Conservation (phyloP, 2,329 filamentous ascomycete genomes). For the Septoria petroselini region DNA sequence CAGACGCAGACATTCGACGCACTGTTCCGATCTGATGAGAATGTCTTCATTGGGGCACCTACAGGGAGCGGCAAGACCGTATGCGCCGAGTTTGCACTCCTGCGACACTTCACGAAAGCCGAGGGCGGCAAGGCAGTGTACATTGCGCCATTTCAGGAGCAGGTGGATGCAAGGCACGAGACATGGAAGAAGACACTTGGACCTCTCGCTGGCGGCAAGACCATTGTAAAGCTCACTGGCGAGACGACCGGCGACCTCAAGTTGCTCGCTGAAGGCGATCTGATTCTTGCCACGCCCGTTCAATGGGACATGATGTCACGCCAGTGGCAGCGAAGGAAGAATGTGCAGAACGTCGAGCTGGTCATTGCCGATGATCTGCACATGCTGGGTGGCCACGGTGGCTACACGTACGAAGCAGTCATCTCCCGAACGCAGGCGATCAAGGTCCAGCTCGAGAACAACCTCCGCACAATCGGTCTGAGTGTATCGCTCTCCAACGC, state of each 20-base stretch:
- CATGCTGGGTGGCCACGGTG: slow-evolving; percentile 79
- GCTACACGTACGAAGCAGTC: slow-evolving; percentile 91
- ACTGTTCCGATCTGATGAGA: slow-evolving; percentile 84
- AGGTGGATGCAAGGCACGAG: slow-evolving; percentile 75
- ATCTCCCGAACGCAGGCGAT: slow-evolving; percentile 99
- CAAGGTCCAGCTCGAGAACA: slow-evolving; percentile 77
- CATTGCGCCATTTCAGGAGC: slow-evolving; percentile 89
- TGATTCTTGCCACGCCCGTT: slow-evolving; percentile 85
- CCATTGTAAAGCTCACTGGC: slow-evolving; percentile 87
- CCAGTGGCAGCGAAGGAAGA: slow-evolving; percentile 95
- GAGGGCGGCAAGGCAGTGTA: slow-evolving; percentile 81
- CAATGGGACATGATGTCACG: slow-evolving; percentile 97
- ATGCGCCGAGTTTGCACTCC: slow-evolving; percentile 88
- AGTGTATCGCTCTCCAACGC: slow-evolving; percentile 92
- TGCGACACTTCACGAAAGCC: slow-evolving; percentile 77
- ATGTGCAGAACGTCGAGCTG: slow-evolving; percentile 82
- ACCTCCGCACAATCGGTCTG: slow-evolving; percentile 81
- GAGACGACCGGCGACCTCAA: slow-evolving; percentile 90
- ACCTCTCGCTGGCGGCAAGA: slow-evolving; percentile 74
- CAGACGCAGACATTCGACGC: slow-evolving; percentile 98
- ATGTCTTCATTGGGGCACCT: slow-evolving; percentile 87
- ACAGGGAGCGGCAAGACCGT: slow-evolving; percentile 96
- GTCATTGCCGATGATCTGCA: slow-evolving; percentile 96
- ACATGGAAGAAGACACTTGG: slow-evolving; percentile 81
- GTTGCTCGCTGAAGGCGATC: slow-evolving; percentile 78